Evolutionary conservation across 768 basidiomycete species (phyloP), one percentile per base, ranked within the genome.

Genomic region (Boletus subcaerulescens): DNA sequence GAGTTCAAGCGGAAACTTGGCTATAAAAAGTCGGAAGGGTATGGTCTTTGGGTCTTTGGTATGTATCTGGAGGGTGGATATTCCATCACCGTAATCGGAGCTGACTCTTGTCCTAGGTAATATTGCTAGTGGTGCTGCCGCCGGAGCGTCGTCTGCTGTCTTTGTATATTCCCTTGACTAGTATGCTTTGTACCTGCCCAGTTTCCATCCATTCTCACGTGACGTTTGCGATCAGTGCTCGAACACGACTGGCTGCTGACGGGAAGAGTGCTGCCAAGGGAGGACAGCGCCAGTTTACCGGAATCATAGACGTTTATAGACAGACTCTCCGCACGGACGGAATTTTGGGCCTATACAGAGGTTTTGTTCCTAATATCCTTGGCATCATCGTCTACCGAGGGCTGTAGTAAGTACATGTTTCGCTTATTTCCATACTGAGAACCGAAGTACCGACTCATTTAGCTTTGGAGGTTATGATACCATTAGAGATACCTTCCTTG

Each of bases 81-180:
- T 5, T 47, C n/a, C 14, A n/a, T 7, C 29, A 29, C 29, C 29
- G 29, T 29, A 15, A 39, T 45, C 7, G 1, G 49, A 18, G 4
- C 18, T 47, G 35, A 57, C 29, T 20, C 5, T 32, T n/a, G 20
- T 17, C 3, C 29, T 40, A 72, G 76, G 76, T 15, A 78, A 77
- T 54, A 38, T 77, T 26, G 71, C 71, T 13, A 75, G 74, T 48
- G 76, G 76, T 56, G 77, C 76, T 1, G 74, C 70, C 2, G 77
- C 77, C 11, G 77, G 77, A 18, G 76, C 75, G 3, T 69, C 76
- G 2, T 71, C 69, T 7, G 70, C 69, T 15, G 62, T 78, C 50
- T 77, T 77, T 62, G 77, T 76, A 12, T 77, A 77, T 63, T 78
- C 76, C 6, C 70, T 78, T 43, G 76, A 78, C 54, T 78, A 77